Percentiles rank a stretch among this genome's conserved stretches.
phyloP scores from a whole-genome alignment of 495 filamentous ascomycete genomes.

The Hypoxylon lienhwacheense region DNA sequence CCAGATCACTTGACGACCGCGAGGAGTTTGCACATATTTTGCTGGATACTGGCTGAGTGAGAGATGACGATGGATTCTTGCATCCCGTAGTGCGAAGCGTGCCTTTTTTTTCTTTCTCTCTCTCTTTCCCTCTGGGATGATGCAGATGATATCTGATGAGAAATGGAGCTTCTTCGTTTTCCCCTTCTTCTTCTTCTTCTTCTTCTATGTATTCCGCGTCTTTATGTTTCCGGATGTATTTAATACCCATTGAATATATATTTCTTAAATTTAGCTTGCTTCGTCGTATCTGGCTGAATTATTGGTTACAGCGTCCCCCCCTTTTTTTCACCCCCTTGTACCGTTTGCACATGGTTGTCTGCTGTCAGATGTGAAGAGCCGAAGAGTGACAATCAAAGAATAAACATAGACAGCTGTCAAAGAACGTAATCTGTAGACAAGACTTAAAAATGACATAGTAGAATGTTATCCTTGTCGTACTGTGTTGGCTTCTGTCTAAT shows the following conservation, averaged over 20 bases:
- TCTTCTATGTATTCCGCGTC: not conserved
- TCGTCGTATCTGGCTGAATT: conserved; percentile 19
- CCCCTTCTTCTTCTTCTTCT: not conserved
- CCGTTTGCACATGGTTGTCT: conserved; percentile 31
- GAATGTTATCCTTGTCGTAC: conserved; percentile 18
- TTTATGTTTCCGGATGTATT: not conserved
- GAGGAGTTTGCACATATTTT: conserved; percentile 9
- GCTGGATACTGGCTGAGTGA: conserved; percentile 27
- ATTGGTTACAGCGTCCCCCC: conserved; percentile 8
- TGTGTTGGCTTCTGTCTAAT: conserved; percentile 17
- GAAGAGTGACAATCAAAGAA: conserved; percentile 21
- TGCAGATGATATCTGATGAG: conserved; percentile 23
- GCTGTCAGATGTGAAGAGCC: conserved; percentile 30
- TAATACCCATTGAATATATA: not conserved
- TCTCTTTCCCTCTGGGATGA: not conserved
- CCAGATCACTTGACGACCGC: conserved; percentile 9
- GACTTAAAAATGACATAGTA: conserved; percentile 5
- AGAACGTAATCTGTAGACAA: not conserved
- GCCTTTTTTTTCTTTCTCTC: conserved; percentile 5
- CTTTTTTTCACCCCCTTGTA: conserved; percentile 20
- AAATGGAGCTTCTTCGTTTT: conserved; percentile 3
- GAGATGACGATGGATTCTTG: conserved; percentile 35
- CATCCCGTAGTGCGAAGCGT: conserved; percentile 28
- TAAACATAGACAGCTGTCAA: not conserved
- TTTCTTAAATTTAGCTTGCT: not conserved